phyloP scores from a whole-genome alignment of 176 grass and related monocot genomes.

The Oryza coarctata region DNA sequence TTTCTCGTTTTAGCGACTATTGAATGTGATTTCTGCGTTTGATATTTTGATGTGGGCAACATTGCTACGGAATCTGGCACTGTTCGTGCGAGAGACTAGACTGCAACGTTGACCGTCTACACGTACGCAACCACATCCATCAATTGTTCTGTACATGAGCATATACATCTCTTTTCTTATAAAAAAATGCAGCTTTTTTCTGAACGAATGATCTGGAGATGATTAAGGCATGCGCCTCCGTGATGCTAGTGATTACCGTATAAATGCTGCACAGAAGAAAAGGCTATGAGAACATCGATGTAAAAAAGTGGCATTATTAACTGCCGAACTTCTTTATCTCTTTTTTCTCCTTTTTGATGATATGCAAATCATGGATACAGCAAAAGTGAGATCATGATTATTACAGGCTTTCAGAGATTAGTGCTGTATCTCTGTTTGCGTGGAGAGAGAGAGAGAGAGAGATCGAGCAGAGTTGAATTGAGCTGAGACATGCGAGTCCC shows the following conservation, averaged over 20 bases:
- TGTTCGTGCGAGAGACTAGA: background rate
- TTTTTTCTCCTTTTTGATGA: conserved; percentile 8
- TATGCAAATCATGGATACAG: conserved; percentile 16
- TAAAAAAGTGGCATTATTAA: background rate
- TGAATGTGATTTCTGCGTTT: background rate
- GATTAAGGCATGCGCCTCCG: background rate
- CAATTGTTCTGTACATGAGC: too few relatives aligned
- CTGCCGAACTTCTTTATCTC: background rate
- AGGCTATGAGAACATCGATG: background rate
- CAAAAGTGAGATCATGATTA: conserved; percentile 22
- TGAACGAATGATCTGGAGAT: conserved; percentile 2
- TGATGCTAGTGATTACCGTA: background rate
- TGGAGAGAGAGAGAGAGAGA: background rate
- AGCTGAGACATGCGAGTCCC: conserved; percentile 17
- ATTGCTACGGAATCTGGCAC: background rate
- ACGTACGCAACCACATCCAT: background rate
- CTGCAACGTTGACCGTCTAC: conserved; percentile 36
- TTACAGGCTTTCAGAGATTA: conserved; percentile 8
- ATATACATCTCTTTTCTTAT: background rate
- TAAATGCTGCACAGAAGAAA: conserved; percentile 24
- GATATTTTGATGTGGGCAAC: background rate
- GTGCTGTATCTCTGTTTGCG: background rate
- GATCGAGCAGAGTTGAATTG: background rate
- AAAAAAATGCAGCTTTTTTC: background rate
- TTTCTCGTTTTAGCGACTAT: background rate